Percentiles rank a stretch among this genome's conserved stretches.
Evolutionary conservation across 2,329 filamentous ascomycete species (phyloP).

Genomic region (Alternaria ethzedia): DNA sequence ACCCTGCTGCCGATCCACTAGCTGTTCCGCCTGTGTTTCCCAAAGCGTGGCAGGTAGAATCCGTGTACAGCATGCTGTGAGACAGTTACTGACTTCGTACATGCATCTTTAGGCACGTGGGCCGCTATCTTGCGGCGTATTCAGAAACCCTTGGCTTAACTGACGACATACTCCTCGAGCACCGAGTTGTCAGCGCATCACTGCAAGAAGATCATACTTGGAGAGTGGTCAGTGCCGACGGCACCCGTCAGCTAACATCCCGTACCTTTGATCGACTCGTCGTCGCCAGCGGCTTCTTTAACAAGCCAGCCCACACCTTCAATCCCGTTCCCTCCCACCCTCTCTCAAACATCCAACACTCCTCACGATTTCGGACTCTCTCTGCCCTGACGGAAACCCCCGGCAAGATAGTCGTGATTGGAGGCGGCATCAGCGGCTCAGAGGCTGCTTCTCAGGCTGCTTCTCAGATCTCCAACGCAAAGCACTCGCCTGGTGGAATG

Average conservation of each 20-base stretch:
- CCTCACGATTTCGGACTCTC: conserved; percentile 36
- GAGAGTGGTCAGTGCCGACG: conserved; percentile 22
- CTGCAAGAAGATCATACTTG: conserved; percentile 25
- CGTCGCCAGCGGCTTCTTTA: conserved; percentile 78
- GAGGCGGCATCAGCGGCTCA: conserved; percentile 82
- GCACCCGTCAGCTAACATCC: conserved; percentile 13
- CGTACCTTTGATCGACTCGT: conserved; percentile 71
- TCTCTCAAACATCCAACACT: conserved; percentile 31
- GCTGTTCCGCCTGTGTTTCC: conserved; percentile 67
- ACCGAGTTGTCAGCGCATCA: conserved; percentile 40
- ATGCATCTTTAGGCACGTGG: conserved; percentile 50
- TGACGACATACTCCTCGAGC: conserved; percentile 59
- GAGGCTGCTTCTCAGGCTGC: conserved; percentile 78
- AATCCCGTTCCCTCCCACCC: conserved; percentile 4
- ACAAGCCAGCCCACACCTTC: conserved; percentile 41
- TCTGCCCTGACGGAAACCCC: conserved; percentile 21
- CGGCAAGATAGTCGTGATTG: conserved; percentile 74
- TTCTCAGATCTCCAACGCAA: conserved; percentile 70
- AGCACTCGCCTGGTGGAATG: conserved; percentile 56
- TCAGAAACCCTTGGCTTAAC: conserved; percentile 61
- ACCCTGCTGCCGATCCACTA: conserved; percentile 8
- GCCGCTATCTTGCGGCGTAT: conserved; percentile 73
- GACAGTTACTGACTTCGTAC: not conserved
- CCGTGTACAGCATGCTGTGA: not conserved
- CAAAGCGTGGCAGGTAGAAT: conserved; percentile 69